Base-by-base conservation (phyloP, 2,329 filamentous ascomycete genomes). In the Pseudogymnoascus sp. region DNA sequence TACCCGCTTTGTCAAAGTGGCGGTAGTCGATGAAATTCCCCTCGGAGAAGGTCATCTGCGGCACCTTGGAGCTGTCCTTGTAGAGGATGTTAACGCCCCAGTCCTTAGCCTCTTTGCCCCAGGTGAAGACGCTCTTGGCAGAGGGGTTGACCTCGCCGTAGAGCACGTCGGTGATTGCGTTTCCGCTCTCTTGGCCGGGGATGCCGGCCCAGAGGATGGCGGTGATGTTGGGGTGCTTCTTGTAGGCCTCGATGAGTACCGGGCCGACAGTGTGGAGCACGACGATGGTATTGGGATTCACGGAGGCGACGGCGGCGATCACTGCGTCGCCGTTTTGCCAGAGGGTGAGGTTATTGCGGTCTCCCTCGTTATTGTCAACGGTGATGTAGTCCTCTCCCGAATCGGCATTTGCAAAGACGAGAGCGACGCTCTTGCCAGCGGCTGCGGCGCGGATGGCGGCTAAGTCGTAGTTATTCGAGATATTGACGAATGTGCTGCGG, bases 351-450 rank as follows among this genome's bases (percentile, higher is more conserved):
- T 99, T 97, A 71, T 93, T 92, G 62, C 95, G 88, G 75, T 97
- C 93, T 64, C 95, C 95, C 64, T 82, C 79, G 73, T 97, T 97
- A 62, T 85, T 89, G 66, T 93, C 93, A 1, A 96, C 84, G 28
- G 78, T 82, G 71, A 97, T 91, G 77, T 85, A 97, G 5, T 91
- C 92, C 76, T 97, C 95, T 62, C 93, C 93, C 3, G 89, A 84
- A 73, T 93, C 83, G 12, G 92, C 87, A 69, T 96, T 96, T 71
- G 90, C 93, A 70, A 97, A 97, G 10, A 97, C 92, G 44, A 99
- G 83, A 67, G 93, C 80, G 0, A 88, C 87, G 59, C 86, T 86
- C 21, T 83, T 81, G 68, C 87, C 82, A 12, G 84, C 78, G 67
- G 88, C 88, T 62, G 85, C 86, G 66, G 88, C 87, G 4, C 88